A percentile compares a stretch with the other conserved stretches of the same genome.
Evolutionary conservation across 1,284 basidiomycete genomes (phyloP).

Genomic region (Malassezia caprae): DNA sequence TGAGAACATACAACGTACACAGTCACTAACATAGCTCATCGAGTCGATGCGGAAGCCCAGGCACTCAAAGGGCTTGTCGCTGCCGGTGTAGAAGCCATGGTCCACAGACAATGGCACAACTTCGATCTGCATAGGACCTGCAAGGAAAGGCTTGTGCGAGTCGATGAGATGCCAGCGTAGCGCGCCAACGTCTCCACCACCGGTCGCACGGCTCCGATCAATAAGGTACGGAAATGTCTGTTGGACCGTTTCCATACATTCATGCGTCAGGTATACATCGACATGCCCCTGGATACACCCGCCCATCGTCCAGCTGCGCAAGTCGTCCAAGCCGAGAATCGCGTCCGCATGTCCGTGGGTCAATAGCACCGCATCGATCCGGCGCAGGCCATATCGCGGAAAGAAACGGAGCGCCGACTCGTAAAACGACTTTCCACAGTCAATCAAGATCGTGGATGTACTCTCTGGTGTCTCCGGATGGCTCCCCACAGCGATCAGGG

Average conservation of each 20-base stretch:
- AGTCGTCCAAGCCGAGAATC: constrained; percentile 38
- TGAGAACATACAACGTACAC: constrained; percentile 7
- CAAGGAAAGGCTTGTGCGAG: constrained; percentile 19
- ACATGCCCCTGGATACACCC: constrained; percentile 30
- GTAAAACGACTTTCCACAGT: constrained; percentile 45
- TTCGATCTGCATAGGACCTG: constrained; percentile 9
- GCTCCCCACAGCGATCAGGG: constrained; percentile 24
- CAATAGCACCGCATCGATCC: constrained; percentile 36
- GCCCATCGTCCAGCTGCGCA: constrained; percentile 43
- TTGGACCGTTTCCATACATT: constrained; percentile 28
- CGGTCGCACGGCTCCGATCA: constrained; percentile 31
- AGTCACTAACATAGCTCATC: constrained; percentile 42
- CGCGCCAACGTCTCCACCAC: constrained; percentile 38
- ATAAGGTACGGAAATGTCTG: constrained; percentile 41
- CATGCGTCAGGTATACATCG: constrained; percentile 37
- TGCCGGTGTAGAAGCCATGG: constrained; percentile 28
- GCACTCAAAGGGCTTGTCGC: constrained; percentile 26
- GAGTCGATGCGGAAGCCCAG: constrained; percentile 40
- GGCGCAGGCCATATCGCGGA: constrained; percentile 22
- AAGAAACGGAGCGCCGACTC: constrained; percentile 27
- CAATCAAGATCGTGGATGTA: constrained; percentile 33
- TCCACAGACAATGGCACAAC: constrained; percentile 32
- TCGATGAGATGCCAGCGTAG: constrained; percentile 42
- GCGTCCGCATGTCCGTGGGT: constrained; percentile 45
- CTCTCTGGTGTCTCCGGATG: constrained; percentile 10